A percentile compares a stretch with the other conserved stretches of the same genome.
These are phyloP conservation scores for Hydnomerulius pinastri DNA, from an alignment of 768 basidiomycete genomes.

Conservation along the genomic window DNA sequence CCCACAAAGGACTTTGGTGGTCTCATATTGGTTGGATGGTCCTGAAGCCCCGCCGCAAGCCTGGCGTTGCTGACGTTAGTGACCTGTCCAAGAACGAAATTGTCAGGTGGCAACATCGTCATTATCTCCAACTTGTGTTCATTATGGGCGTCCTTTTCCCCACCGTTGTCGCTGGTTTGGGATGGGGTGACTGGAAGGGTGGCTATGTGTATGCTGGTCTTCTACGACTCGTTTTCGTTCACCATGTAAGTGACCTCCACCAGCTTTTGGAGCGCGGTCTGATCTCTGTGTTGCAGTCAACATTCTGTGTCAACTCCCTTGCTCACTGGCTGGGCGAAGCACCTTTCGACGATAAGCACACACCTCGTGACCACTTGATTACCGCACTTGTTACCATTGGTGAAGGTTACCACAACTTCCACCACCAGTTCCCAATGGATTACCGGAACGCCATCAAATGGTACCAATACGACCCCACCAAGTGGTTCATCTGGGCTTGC, in stretches of 20 bases:
- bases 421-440: constrained; percentile 96
- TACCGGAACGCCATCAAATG: constrained; percentile 94
- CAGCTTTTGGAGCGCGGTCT: not conserved
- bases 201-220: constrained; percentile 87
- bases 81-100: constrained; percentile 81
- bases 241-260: constrained; percentile 63
- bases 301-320: constrained; percentile 95
- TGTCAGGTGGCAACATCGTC: constrained; percentile 84
- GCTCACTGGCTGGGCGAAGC: constrained; percentile 95
- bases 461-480: constrained; percentile 91
- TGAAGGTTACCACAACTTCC: constrained; percentile 98
- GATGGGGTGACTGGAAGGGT: constrained; percentile 86
- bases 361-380: constrained; percentile 85
- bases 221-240: constrained; percentile 78
- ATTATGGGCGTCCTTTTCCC: constrained; percentile 74
- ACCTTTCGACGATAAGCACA: constrained; percentile 94
- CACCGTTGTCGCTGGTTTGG: constrained; percentile 71
- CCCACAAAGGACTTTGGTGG: constrained; percentile 84
- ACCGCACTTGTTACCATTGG: constrained; percentile 91
- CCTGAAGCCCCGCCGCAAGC: constrained; percentile 84
- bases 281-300: constrained; percentile 61
- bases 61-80: constrained; percentile 87
- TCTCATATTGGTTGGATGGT: constrained; percentile 95
- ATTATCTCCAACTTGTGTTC: constrained; percentile 73
- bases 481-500: constrained; percentile 76